Evolutionary conservation across 371 early-diverging fungal species (phyloP), one percentile per base, ranked within the genome.

Genomic region (Capniomyces stellatus): DNA sequence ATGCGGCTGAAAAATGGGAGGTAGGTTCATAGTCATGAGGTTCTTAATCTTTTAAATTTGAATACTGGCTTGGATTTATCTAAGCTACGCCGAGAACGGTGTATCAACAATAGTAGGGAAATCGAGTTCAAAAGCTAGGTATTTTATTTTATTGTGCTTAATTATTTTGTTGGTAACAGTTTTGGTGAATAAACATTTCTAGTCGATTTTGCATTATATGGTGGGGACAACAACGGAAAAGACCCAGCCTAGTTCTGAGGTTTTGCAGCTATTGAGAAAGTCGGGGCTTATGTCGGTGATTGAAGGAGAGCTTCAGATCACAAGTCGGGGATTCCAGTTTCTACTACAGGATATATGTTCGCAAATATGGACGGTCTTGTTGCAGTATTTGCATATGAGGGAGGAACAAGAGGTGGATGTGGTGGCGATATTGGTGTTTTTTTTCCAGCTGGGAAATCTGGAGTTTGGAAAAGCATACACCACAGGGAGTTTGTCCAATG

Each of bases 271-370:
- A 18, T 64, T 94, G 22, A 72, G 75, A 27, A 68, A 76, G 47
- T 81, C 88, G 43, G 75, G 80, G 27, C 67, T 92, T 21, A 92
- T 92, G 91, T 78, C 51, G 61, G 63, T 29, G 69, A 47, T 6
- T 15, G 15, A 35, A 35, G 40, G 59, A 40, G 46, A 62, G 24
- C 47, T 76, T 54, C 59, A 72, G 41, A 96, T 96, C 55, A 92
- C 93, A 15, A 90, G 87, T 67, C 85, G 86, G 54, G 97, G 97
- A 1, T 96, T 96, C 62, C 94, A 94, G 59, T 96, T 96, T 64
- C 63, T 96, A 41, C 67, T 96, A 25, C 92, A 91, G 64, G 93
- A 96, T 61, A 75, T 86, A 18, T 83, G 85, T 56, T 79, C 88
- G 19, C 95, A 96, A 74, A 87, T 92, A 1, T 89, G 95, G 97